A percentile compares a stretch with the other conserved stretches of the same genome.
Evolutionary conservation across 179 eudicot genomes (phyloP).

Genomic region (Silene noctiflora): DNA sequence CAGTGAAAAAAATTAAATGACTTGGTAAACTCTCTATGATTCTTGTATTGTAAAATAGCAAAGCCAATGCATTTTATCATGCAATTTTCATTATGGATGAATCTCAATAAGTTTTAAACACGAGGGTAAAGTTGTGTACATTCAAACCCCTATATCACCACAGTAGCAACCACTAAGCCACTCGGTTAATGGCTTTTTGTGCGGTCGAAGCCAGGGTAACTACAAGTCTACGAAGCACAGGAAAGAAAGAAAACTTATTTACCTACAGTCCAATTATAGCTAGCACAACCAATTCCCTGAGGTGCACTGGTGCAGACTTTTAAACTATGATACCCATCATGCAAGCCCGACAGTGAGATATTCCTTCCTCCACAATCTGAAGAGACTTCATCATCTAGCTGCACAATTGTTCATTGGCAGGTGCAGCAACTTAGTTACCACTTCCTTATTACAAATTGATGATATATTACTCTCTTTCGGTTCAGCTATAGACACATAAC

Average conservation of each 20-base stretch:
- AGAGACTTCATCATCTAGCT: constrained; percentile 58
- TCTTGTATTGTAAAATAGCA: too few species aligned
- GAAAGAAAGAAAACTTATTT: constrained; percentile 19
- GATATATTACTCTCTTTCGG: background rate
- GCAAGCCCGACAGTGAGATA: constrained; percentile 44
- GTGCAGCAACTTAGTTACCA: constrained; percentile 20
- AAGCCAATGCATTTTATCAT: too few species aligned
- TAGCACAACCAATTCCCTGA: constrained; percentile 57
- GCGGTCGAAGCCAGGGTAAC: too few species aligned
- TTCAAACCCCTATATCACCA: too few species aligned
- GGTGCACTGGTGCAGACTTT: constrained; percentile 58
- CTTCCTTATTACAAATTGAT: background rate
- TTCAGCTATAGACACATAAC: constrained; percentile 5
- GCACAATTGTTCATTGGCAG: constrained; percentile 30
- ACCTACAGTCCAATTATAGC: constrained; percentile 86
- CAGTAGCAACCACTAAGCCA: too few species aligned
- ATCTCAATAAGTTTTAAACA: too few species aligned
- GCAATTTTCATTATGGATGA: too few species aligned
- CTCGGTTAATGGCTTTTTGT: too few species aligned
- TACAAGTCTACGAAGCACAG: background rate
- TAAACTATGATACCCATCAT: constrained; percentile 70
- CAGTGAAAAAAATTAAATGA: too few species aligned
- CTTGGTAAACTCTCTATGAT: too few species aligned
- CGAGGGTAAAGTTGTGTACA: too few species aligned
- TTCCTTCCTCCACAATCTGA: constrained; percentile 53